A percentile compares a stretch with the other conserved stretches of the same genome.
These are phyloP conservation scores for Penicillium sp. DNA, from an alignment of 2,329 filamentous ascomycete genomes.

Conservation along the genomic window DNA sequence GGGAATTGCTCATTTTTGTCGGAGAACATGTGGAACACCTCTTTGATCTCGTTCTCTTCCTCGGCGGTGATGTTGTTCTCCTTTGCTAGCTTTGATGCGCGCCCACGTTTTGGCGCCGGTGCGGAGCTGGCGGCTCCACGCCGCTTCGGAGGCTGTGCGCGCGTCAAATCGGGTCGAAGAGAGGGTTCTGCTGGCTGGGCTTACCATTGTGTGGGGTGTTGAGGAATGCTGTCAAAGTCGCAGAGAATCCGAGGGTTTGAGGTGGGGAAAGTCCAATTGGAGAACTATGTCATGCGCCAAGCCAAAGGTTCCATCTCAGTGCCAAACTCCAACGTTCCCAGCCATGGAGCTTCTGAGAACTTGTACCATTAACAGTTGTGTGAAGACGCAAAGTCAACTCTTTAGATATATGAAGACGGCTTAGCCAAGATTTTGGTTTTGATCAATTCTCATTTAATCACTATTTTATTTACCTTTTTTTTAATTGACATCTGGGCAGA, in stretches of 20 bases:
- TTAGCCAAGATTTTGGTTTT: no score
- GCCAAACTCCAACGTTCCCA: no score
- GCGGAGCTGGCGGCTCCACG: conserved; percentile 32
- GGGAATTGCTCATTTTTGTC: conserved; percentile 59
- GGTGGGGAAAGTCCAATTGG: conserved; percentile 6
- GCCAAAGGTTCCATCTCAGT: background rate
- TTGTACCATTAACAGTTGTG: no score
- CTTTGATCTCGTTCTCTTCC: conserved; percentile 86
- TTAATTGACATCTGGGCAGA: no score
- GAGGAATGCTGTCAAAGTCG: background rate
- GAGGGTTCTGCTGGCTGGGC: background rate
- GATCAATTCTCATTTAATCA: no score
- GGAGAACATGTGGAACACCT: conserved; percentile 83
- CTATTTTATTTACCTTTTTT: no score
- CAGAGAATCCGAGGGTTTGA: background rate
- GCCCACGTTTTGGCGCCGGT: conserved; percentile 44
- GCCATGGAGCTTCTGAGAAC: no score
- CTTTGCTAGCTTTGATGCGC: conserved; percentile 85
- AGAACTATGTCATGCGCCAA: conserved; percentile 1
- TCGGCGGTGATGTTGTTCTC: conserved; percentile 82
- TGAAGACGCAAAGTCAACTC: no score
- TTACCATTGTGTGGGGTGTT: conserved; percentile 4
- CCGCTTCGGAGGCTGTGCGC: conserved; percentile 39
- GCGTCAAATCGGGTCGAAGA: background rate
- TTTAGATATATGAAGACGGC: no score